Percentiles rank a stretch among this genome's conserved stretches.
These are phyloP conservation scores for Eimeria acervulina DNA, from an alignment of 169 alveolate genomes.

Conservation along the genomic window DNA sequence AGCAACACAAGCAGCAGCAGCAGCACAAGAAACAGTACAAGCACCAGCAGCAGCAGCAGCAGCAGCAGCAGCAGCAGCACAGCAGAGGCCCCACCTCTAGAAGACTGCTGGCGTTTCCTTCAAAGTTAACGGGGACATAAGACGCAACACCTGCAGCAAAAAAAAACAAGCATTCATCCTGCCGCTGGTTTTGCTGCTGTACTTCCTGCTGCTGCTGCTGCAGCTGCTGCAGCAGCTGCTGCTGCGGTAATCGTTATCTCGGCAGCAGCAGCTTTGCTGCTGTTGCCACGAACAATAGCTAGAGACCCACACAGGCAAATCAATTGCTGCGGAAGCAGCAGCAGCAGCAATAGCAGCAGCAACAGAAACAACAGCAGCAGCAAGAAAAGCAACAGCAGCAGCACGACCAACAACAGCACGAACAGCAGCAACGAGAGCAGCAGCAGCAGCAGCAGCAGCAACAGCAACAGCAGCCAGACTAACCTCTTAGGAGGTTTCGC, in stretches of 20 bases:
- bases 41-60: slow-evolving; percentile 1
- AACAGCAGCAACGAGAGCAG: slow-evolving; percentile 10
- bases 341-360: no score
- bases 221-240: neutral
- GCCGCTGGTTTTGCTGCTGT: neutral
- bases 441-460: slow-evolving; percentile 32
- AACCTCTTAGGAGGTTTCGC: slow-evolving; percentile 44
- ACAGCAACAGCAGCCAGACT: slow-evolving; percentile 6
- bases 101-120: slow-evolving; percentile 42
- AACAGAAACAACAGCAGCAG: no score
- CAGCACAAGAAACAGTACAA: no score
- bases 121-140: slow-evolving; percentile 11
- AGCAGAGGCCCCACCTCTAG: neutral
- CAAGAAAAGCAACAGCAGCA: no score
- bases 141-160: neutral
- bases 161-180: neutral
- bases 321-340: neutral
- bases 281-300: neutral
- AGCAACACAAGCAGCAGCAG: no score
- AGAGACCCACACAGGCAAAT: neutral
- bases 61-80: neutral
- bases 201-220: slow-evolving; percentile 16
- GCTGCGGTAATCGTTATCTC: neutral
- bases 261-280: neutral
- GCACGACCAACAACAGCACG: no score